Base-by-base conservation (phyloP, 768 basidiomycete species). In the Tubosaeta brunneosetosa region DNA sequence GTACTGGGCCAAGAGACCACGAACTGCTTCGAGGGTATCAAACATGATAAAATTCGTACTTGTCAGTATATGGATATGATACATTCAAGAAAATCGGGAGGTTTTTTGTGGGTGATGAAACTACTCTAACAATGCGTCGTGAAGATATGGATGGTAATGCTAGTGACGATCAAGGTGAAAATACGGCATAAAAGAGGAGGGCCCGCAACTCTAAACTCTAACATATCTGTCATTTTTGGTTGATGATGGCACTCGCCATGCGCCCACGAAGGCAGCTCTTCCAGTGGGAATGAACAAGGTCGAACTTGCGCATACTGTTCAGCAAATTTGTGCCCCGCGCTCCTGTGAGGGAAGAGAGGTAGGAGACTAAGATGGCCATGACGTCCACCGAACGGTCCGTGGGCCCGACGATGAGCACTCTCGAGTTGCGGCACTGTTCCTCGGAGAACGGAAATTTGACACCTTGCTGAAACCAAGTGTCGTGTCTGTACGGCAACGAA, bases 331-430 rank as follows among this genome's bases (percentile, higher is more conserved):
- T 4, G 17, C 14, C 17, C 2, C 3, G 0, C 6, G 19, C 14
- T 13, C 34, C 41, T 16, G 33, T 34, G 6, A 48, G 40, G 50
- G 62, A 66, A 19, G 68, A 60, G 27, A 71, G 59, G 56, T 68
- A 71, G 51, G 56, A 61, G 17, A 59, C 61, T 6, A 62, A 42
- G 49, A 65, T 50, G 11, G 64, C 47, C 55, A 72, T 60, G 37
- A 62, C 63, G 52, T 71, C 69, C n/a, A 63, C 61, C 40, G 67
- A 60, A 14, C 59, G 61, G 48, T 57, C 67, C 8, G 47, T 47
- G 17, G 71, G 70, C 9, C 61, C 59, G 19, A 62, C 52, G 29
- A 71, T 38, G n/a, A 71, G 64, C 22, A 70, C 26, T 41, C 62
- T 58, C 31, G 65, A 56, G 7, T 43, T 7, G 12, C 43, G n/a